phyloP scores from a whole-genome alignment of 164 flowering plant genomes.

The Santalum album region DNA sequence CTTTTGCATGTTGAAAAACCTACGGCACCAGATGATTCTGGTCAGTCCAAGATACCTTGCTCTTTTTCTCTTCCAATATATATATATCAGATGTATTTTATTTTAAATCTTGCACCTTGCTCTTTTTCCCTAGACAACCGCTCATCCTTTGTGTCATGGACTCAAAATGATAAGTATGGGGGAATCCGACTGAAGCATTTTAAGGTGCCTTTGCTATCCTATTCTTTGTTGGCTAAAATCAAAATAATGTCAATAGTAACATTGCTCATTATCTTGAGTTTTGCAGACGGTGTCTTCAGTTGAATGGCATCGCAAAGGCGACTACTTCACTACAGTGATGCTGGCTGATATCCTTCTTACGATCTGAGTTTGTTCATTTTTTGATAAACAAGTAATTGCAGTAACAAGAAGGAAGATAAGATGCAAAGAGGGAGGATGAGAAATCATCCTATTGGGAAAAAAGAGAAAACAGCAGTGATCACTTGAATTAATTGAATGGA shows the following conservation, averaged over 20 bases:
- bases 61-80: neutral
- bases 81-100: neutral
- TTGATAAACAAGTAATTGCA: no score
- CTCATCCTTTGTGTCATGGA: constrained; percentile 52
- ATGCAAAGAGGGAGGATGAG: no score
- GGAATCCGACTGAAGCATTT: constrained; percentile 72
- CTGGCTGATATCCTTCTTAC: constrained; percentile 90
- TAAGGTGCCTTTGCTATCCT: constrained; percentile 43
- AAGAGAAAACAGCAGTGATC: no score
- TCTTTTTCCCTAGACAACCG: constrained; percentile 23
- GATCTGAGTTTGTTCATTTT: no score
- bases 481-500: no score
- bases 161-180: constrained; percentile 53
- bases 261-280: constrained; percentile 2
- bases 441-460: no score
- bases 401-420: no score
- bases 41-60: constrained; percentile 25
- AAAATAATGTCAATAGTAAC: neutral
- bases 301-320: constrained; percentile 99
- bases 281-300: constrained; percentile 70
- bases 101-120: constrained; percentile 1
- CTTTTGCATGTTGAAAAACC: constrained; percentile 45
- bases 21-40: constrained; percentile 39
- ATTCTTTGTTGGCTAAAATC: neutral
- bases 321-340: constrained; percentile 81